Percentiles rank a stretch among this genome's conserved stretches.
phyloP scores from a whole-genome alignment of 108 stramenopile species.

The Seminavis robusta region DNA sequence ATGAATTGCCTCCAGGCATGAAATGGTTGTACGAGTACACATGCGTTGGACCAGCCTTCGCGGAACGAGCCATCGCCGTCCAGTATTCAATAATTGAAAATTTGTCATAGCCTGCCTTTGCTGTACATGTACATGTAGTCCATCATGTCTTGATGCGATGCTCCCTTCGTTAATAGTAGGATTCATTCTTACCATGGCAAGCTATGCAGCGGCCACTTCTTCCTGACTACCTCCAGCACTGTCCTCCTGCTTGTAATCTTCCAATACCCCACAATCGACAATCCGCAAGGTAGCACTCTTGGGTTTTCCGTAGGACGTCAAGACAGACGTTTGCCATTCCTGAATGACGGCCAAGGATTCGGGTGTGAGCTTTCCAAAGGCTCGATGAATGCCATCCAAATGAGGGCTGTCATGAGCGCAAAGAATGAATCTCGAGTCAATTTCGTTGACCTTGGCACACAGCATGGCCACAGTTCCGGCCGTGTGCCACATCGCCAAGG shows the following conservation, averaged over 20 bases:
- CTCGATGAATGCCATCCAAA: conserved; percentile 80
- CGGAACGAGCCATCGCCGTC: too few species aligned
- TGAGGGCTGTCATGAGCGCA: conserved; percentile 63
- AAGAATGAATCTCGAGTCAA: conserved; percentile 78
- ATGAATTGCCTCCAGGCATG: too few species aligned
- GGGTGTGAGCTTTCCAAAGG: conserved; percentile 72
- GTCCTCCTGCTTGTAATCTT: conserved; percentile 5
- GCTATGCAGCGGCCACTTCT: too few species aligned
- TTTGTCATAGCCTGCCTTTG: too few species aligned
- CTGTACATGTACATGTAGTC: too few species aligned
- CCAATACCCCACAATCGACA: conserved; percentile 50
- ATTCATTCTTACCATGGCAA: too few species aligned
- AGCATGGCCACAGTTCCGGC: conserved; percentile 75
- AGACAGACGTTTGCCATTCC: conserved; percentile 51
- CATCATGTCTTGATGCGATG: too few species aligned
- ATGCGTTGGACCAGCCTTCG: too few species aligned
- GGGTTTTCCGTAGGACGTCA: conserved; percentile 71
- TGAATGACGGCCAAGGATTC: conserved; percentile 60
- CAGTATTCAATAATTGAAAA: too few species aligned
- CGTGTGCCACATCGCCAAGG: conserved; percentile 41
- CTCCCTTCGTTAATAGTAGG: too few species aligned
- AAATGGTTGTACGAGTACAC: too few species aligned
- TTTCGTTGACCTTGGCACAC: conserved; percentile 62
- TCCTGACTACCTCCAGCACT: too few species aligned
- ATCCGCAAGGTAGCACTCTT: conserved; percentile 50